Conservation (phyloP, 176 grass and related monocot genomes). For the Cenchrus americanus region DNA sequence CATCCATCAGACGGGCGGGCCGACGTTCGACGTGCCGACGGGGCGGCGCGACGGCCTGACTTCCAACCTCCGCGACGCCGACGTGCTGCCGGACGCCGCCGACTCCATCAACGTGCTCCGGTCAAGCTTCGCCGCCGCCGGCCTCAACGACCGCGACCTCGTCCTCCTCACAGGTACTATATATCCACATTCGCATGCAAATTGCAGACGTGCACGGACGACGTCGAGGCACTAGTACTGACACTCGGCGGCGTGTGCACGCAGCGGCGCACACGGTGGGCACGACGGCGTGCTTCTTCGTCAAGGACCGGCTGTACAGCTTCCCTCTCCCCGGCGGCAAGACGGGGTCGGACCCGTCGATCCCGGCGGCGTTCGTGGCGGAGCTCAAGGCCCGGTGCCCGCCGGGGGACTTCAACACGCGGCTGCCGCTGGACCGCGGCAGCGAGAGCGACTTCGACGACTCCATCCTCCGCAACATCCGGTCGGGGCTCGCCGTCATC, state of each 20-base stretch:
- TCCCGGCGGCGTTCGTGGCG: constrained; percentile 53
- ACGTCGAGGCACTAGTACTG: neutral
- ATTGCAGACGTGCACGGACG: neutral
- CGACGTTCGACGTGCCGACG: constrained; percentile 69
- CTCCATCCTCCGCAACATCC: constrained; percentile 78
- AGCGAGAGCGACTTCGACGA: constrained; percentile 67
- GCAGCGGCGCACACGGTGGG: constrained; percentile 89
- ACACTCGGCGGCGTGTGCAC: neutral
- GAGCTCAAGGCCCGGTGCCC: constrained; percentile 71
- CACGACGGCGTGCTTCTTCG: constrained; percentile 91
- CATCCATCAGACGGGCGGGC: constrained; percentile 56
- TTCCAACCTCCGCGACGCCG: constrained; percentile 68
- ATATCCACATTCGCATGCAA: too few relatives aligned
- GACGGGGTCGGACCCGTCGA: constrained; percentile 63
- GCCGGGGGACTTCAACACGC: constrained; percentile 67
- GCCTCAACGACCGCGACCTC: constrained; percentile 76
- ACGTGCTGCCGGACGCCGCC: constrained; percentile 62
- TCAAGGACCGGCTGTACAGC: constrained; percentile 70
- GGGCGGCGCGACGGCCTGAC: constrained; percentile 68
- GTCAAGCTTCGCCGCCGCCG: constrained; percentile 59
- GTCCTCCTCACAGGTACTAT: constrained; percentile 69
- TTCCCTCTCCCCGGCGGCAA: constrained; percentile 33
- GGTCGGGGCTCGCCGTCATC: constrained; percentile 60
- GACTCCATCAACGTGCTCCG: constrained; percentile 60
- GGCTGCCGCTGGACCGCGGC: constrained; percentile 77